Percentiles rank a stretch among this genome's conserved stretches.
These are phyloP conservation scores for Venturia effusa DNA, from an alignment of 2,329 filamentous ascomycete genomes.

Conservation along the genomic window DNA sequence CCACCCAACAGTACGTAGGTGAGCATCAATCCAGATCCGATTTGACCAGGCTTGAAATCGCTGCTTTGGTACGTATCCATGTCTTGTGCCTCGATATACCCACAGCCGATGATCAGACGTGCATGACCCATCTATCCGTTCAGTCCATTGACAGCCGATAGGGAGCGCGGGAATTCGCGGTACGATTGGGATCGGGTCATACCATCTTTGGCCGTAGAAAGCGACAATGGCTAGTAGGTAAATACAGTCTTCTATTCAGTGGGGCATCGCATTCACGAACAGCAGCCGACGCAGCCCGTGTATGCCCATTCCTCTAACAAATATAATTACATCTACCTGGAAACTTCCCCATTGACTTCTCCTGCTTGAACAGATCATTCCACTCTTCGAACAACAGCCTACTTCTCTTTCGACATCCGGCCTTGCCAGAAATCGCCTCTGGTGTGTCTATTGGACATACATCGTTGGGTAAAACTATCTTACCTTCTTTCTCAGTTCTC, in stretches of 20 bases:
- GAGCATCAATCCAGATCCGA: neutral
- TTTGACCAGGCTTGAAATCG: neutral
- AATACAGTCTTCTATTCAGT: neutral
- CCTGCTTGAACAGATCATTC: neutral
- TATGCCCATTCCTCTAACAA: neutral
- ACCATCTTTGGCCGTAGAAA: neutral
- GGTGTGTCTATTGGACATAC: neutral
- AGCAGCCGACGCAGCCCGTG: neutral
- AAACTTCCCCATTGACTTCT: neutral
- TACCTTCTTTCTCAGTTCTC: neutral
- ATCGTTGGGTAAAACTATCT: neutral
- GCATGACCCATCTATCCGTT: neutral
- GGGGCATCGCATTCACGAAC: neutral
- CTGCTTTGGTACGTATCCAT: neutral
- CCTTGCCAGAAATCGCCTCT: neutral
- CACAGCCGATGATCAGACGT: neutral
- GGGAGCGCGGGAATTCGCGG: neutral
- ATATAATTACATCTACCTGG: neutral
- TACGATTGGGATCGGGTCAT: neutral
- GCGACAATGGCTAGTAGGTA: constrained; percentile 1
- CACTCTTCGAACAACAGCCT: neutral
- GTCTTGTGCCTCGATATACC: neutral
- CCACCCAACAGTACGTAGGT: neutral
- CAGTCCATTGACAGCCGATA: neutral
- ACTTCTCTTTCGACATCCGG: neutral